phyloP scores from a whole-genome alignment of 441 rosid species.

The Euphorbia schlechtendalii region DNA sequence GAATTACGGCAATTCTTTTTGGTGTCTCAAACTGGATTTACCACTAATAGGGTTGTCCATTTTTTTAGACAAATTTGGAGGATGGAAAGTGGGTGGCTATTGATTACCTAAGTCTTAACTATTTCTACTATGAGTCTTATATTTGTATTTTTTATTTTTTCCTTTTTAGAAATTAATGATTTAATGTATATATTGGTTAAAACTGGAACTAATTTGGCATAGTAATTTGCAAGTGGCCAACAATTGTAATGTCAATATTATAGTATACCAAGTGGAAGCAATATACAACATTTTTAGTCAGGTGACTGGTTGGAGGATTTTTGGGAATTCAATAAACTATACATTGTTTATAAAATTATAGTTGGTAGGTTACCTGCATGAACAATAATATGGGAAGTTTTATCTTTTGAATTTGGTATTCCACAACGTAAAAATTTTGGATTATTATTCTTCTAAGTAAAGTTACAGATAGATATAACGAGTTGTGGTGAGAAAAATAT shows the following conservation, averaged over 20 bases:
- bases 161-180: background rate
- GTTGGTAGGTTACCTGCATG: no score
- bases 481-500: no score
- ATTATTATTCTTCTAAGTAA: no score
- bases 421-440: no score
- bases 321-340: no score
- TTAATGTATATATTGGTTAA: background rate
- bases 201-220: background rate
- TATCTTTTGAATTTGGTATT: no score
- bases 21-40: conserved; percentile 21
- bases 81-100: conserved; percentile 54
- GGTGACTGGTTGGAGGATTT: no score
- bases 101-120: conserved; percentile 54
- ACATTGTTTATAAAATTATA: no score
- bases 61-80: background rate
- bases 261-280: background rate
- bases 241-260: background rate
- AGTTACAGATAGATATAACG: no score
- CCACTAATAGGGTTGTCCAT: background rate
- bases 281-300: background rate
- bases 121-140: conserved; percentile 7
- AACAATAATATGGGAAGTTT: no score
- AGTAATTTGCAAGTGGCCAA: background rate
- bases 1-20: background rate
- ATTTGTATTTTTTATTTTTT: background rate